A percentile compares a stretch with the other conserved stretches of the same genome.
Conservation (phyloP, 1,284 basidiomycete genomes). For the Ganoderma boninense region DNA sequence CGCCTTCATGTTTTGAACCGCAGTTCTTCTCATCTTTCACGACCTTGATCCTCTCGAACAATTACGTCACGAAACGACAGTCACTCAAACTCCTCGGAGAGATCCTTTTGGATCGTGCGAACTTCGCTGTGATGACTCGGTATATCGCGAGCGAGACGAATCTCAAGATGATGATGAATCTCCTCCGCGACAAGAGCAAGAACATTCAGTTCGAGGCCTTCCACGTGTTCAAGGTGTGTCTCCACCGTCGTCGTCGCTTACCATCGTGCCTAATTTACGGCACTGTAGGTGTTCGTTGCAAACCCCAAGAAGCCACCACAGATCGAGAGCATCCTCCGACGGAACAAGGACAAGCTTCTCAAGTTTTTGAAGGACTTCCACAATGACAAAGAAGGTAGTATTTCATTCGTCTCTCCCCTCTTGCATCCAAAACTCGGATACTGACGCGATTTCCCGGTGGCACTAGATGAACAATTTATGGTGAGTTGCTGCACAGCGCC, state of each 20-base stretch:
- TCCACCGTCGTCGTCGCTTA: not conserved
- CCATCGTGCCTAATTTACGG: not conserved
- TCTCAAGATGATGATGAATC: slow-evolving; percentile 99
- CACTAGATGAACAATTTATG: slow-evolving; percentile 91
- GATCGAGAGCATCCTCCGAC: slow-evolving; percentile 89
- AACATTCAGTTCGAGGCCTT: slow-evolving; percentile 99
- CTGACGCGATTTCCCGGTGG: slow-evolving; percentile 10
- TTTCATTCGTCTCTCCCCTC: slow-evolving; percentile 19
- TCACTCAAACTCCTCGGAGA: slow-evolving; percentile 98
- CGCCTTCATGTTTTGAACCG: slow-evolving; percentile 1
- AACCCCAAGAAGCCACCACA: slow-evolving; percentile 99
- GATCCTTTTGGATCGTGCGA: slow-evolving; percentile 96
- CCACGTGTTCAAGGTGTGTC: slow-evolving; percentile 96
- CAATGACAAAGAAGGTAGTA: slow-evolving; percentile 94
- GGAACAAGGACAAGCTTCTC: slow-evolving; percentile 95
- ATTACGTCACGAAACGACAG: slow-evolving; percentile 99
- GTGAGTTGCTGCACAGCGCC: slow-evolving; percentile 47
- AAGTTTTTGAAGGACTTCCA: slow-evolving; percentile 94
- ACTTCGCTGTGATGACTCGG: slow-evolving; percentile 98
- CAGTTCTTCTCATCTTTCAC: slow-evolving; percentile 97
- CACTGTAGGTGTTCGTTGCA: slow-evolving; percentile 90
- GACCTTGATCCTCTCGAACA: slow-evolving; percentile 89
- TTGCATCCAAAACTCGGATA: not conserved
- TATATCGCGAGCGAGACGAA: slow-evolving; percentile 95
- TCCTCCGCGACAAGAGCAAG: slow-evolving; percentile 95